A percentile compares a stretch with the other conserved stretches of the same genome.
Evolutionary conservation across 1,284 basidiomycete species (phyloP).

Genomic region (Ceratobasidium sp.): DNA sequence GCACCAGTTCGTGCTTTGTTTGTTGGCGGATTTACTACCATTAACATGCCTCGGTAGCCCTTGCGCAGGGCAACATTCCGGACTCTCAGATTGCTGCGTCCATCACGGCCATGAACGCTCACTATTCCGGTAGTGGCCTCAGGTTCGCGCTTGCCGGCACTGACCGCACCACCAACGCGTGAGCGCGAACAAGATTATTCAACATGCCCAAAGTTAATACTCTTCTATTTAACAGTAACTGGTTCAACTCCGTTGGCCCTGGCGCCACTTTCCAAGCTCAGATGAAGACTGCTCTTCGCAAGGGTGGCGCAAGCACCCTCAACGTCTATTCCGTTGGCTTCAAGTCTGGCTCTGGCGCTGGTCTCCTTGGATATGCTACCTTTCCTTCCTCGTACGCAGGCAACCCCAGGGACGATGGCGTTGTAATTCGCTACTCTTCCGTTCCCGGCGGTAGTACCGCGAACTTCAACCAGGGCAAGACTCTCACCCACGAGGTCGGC

Average conservation of each 20-base stretch:
- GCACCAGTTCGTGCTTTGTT: slow-evolving; percentile 12
- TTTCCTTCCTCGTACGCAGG: slow-evolving; percentile 38
- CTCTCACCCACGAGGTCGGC: slow-evolving; percentile 63
- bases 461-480: slow-evolving; percentile 53
- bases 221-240: slow-evolving; percentile 16
- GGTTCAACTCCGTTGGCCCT: slow-evolving; percentile 51
- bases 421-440: slow-evolving; percentile 48
- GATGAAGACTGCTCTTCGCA: slow-evolving; percentile 56
- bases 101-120: slow-evolving; percentile 48
- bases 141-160: slow-evolving; percentile 49
- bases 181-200: background rate
- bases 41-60: slow-evolving; percentile 4
- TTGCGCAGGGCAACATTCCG: slow-evolving; percentile 44
- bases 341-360: slow-evolving; percentile 44
- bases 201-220: background rate
- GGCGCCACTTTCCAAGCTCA: slow-evolving; percentile 55
- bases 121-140: slow-evolving; percentile 48
- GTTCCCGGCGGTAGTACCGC: slow-evolving; percentile 49
- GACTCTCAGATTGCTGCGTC: slow-evolving; percentile 45
- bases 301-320: slow-evolving; percentile 40
- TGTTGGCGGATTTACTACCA: background rate
- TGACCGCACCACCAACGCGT: slow-evolving; percentile 52
- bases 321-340: slow-evolving; percentile 45
- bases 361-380: slow-evolving; percentile 47
- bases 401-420: slow-evolving; percentile 47